phyloP scores from a whole-genome alignment of 2,329 filamentous ascomycete species.

The Plectosphaerella sp. region DNA sequence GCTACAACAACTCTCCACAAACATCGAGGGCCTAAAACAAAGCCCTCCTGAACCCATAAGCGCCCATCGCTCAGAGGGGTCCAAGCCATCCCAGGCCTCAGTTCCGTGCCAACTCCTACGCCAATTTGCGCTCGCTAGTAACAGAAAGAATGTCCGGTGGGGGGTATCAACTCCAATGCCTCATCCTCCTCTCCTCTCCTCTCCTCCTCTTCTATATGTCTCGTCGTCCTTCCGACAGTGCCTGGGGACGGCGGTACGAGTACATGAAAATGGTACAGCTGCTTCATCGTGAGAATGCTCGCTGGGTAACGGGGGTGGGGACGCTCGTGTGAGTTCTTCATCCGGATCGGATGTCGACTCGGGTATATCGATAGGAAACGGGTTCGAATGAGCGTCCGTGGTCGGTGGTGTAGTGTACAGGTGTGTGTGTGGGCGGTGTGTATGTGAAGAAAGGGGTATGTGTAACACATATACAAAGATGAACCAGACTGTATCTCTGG shows the following conservation, averaged over 20 bases:
- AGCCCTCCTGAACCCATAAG: no score
- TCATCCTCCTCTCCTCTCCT: neutral
- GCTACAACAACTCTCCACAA: no score
- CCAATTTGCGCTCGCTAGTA: neutral
- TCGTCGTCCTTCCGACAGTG: neutral
- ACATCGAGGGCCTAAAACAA: no score
- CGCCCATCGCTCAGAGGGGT: no score
- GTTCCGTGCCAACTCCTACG: neutral
- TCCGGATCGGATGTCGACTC: neutral
- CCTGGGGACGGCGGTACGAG: neutral
- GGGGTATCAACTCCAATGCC: neutral
- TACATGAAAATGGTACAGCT: neutral
- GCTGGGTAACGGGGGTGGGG: neutral
- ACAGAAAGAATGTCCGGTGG: neutral
- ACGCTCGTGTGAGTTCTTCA: neutral
- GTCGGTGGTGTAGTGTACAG: neutral
- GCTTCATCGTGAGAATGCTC: neutral
- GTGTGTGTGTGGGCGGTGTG: slow-evolving; percentile 2
- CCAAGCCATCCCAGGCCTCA: neutral
- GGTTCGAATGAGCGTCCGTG: neutral
- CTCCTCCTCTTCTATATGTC: neutral
- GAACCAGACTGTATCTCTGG: neutral
- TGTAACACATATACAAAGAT: slow-evolving; percentile 4
- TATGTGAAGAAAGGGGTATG: slow-evolving; percentile 6
- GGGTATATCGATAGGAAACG: neutral